These are phyloP conservation scores for Picea abies DNA, from an alignment of 83 land plant genomes.

Conservation along the genomic window DNA sequence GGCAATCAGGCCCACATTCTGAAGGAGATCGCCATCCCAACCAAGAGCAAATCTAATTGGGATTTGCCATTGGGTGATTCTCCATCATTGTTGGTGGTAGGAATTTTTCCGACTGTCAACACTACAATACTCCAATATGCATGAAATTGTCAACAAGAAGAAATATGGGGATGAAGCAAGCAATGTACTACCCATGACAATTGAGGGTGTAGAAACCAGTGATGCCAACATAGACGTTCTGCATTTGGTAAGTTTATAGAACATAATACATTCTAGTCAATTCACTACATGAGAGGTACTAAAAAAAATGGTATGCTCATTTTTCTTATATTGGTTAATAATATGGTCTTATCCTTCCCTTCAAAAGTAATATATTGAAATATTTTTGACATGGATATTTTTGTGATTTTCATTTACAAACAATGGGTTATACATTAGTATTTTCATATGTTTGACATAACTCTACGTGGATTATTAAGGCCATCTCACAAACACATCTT, in stretches of 20 bases:
- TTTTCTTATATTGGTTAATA: background rate
- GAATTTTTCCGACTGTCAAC: too few species aligned
- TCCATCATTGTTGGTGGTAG: too few species aligned
- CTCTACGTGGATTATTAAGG: too few species aligned
- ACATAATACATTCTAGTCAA: background rate
- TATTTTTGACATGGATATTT: too few species aligned
- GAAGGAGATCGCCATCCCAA: too few species aligned
- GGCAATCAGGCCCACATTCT: too few species aligned
- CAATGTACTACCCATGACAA: conserved; percentile 80
- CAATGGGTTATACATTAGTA: too few species aligned
- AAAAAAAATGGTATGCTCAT: background rate
- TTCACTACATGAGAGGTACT: background rate
- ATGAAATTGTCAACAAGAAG: conserved; percentile 87
- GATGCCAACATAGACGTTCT: conserved; percentile 91
- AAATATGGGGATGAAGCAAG: conserved; percentile 80
- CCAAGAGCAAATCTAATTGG: too few species aligned
- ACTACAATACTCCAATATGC: conserved; percentile 87
- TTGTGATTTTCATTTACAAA: too few species aligned
- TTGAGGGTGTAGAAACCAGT: conserved; percentile 89
- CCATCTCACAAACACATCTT: too few species aligned
- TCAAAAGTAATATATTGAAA: background rate
- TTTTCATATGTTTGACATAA: too few species aligned
- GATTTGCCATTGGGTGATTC: too few species aligned
- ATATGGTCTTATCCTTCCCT: background rate
- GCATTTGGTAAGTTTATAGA: conserved; percentile 62